Conservation (phyloP, 495 filamentous ascomycete genomes). For the Xanthoparmelia taractica region DNA sequence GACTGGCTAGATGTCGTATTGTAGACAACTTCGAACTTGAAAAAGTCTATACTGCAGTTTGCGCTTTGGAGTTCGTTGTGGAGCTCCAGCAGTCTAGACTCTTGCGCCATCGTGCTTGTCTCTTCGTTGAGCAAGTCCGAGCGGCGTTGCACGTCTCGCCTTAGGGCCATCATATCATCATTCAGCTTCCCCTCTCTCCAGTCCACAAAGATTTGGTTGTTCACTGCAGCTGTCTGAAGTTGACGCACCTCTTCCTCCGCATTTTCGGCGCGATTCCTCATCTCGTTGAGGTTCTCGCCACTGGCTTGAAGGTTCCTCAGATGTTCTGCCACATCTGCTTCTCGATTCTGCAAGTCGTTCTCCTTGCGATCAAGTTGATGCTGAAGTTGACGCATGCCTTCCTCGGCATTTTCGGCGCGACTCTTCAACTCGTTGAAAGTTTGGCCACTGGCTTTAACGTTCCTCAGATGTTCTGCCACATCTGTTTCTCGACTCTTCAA, state of each 20-base stretch:
- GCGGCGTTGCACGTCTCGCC: not conserved
- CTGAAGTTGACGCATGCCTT: not conserved
- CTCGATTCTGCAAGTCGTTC: not conserved
- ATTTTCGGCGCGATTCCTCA: not conserved
- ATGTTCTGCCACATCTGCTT: not conserved
- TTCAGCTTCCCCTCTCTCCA: not conserved
- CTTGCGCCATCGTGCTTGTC: not conserved
- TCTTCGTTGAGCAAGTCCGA: not conserved
- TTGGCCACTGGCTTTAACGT: not conserved
- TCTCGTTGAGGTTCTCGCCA: not conserved
- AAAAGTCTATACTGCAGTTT: not conserved
- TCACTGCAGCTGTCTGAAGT: no score
- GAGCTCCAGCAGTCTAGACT: not conserved
- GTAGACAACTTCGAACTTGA: not conserved
- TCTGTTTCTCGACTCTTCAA: not conserved
- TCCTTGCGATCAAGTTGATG: no score
- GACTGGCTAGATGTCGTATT: not conserved
- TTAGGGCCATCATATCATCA: not conserved
- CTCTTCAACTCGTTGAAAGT: not conserved
- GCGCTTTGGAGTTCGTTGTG: not conserved
- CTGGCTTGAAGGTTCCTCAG: not conserved
- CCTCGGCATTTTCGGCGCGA: not conserved
- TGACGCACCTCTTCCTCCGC: not conserved
- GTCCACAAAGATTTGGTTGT: no score
- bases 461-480: not conserved